These are phyloP conservation scores for Ustilago tritici DNA, from an alignment of 1,284 basidiomycete species.

Conservation along the genomic window DNA sequence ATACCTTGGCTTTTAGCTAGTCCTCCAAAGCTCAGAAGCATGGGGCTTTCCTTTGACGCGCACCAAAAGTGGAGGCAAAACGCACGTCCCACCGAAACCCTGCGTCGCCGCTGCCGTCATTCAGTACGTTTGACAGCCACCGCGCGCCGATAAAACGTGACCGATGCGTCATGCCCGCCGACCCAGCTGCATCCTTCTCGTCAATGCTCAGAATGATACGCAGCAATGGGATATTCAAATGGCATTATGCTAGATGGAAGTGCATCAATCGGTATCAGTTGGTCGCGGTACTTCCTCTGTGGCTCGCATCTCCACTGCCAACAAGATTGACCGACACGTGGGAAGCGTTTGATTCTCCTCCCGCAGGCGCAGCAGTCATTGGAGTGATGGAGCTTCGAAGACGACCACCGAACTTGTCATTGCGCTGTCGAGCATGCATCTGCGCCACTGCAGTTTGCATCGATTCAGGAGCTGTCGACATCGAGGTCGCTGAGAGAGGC, in stretches of 20 bases:
- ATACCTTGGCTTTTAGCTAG: neutral
- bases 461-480: conserved; percentile 36
- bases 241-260: neutral
- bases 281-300: neutral
- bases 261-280: neutral
- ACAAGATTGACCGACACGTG: conserved; percentile 26
- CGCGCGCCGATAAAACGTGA: neutral
- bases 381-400: conserved; percentile 23
- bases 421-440: conserved; percentile 50
- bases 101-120: conserved; percentile 22
- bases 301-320: neutral
- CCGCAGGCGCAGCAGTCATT: neutral
- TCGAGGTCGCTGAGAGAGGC: conserved; percentile 41
- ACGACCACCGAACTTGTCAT: conserved; percentile 48
- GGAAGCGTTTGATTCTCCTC: conserved; percentile 15
- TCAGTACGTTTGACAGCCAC: conserved; percentile 7
- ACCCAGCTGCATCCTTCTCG: neutral
- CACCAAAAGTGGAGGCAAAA: neutral
- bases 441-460: conserved; percentile 49
- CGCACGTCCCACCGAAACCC: neutral
- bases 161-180: neutral
- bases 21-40: conserved; percentile 2
- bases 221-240: neutral
- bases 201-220: neutral
- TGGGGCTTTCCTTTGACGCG: conserved; percentile 1